Percentiles rank a stretch among this genome's conserved stretches.
phyloP scores from a whole-genome alignment of 192 early-diverging fungal genomes.

The Podila horticola region DNA sequence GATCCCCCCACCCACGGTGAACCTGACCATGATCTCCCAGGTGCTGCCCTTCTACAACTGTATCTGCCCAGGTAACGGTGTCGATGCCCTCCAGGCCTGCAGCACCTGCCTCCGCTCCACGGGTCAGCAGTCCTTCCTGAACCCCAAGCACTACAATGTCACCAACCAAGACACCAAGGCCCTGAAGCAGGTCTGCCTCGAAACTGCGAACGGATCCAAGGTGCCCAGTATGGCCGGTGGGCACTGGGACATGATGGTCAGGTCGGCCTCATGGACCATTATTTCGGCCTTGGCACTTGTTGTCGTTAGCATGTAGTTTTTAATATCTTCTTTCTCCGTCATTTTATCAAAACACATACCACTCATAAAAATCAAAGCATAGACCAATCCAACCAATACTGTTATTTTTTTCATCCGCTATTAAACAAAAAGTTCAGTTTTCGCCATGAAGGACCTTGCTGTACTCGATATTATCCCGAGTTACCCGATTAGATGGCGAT shows the following conservation, averaged over 20 bases:
- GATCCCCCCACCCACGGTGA: conserved; percentile 17
- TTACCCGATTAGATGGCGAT: too few species aligned
- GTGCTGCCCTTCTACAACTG: conserved; percentile 32
- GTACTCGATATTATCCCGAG: too few species aligned
- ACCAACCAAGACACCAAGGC: conserved; percentile 24
- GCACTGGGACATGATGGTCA: not conserved
- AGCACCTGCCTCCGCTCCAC: conserved; percentile 42
- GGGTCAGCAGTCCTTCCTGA: conserved; percentile 17
- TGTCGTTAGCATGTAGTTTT: not conserved
- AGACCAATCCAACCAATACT: too few species aligned
- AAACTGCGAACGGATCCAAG: conserved; percentile 16
- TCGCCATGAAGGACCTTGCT: too few species aligned
- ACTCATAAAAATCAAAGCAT: too few species aligned
- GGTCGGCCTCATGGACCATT: conserved; percentile 4
- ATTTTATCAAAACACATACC: not conserved
- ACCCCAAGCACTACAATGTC: conserved; percentile 19
- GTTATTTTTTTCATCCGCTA: too few species aligned
- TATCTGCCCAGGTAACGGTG: conserved; percentile 7
- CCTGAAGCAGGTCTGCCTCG: conserved; percentile 21
- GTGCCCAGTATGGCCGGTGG: conserved; percentile 9
- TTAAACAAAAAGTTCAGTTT: too few species aligned
- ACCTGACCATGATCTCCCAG: conserved; percentile 29
- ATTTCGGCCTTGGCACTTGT: not conserved
- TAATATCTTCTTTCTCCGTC: not conserved
- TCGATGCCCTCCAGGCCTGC: conserved; percentile 12